Conservation (phyloP, 2,329 filamentous ascomycete species). For the Rosellinia necatrix region DNA sequence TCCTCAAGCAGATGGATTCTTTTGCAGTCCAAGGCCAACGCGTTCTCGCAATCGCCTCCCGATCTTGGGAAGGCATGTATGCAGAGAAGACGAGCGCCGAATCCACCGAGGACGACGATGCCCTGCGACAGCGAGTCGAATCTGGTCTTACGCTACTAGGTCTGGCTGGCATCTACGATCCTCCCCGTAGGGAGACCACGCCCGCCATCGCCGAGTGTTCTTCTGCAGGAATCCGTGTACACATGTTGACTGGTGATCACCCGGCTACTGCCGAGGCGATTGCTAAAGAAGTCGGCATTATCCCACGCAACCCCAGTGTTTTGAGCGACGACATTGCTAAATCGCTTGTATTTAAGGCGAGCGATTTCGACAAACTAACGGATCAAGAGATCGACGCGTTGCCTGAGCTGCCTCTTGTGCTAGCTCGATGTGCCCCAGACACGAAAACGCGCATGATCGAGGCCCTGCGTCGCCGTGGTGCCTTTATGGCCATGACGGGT, state of each 20-base stretch:
- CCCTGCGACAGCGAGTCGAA: constrained; percentile 67
- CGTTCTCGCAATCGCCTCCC: constrained; percentile 72
- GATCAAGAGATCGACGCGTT: constrained; percentile 77
- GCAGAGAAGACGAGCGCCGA: constrained; percentile 32
- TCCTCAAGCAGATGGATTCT: constrained; percentile 59
- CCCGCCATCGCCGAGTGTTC: constrained; percentile 72
- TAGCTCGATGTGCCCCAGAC: constrained; percentile 81
- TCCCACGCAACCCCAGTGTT: constrained; percentile 64
- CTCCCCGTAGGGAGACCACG: constrained; percentile 80
- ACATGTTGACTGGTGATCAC: constrained; percentile 86
- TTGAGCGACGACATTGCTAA: constrained; percentile 67
- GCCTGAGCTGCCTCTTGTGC: constrained; percentile 76
- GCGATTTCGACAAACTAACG: constrained; percentile 76
- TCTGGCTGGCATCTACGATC: constrained; percentile 86
- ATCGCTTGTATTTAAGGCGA: constrained; percentile 74
- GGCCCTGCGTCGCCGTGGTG: constrained; percentile 75
- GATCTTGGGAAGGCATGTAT: constrained; percentile 59
- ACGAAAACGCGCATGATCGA: constrained; percentile 94
- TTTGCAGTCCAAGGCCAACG: constrained; percentile 72
- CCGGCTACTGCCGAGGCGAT: constrained; percentile 79
- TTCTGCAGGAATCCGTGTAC: constrained; percentile 75
- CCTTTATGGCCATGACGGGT: constrained; percentile 85
- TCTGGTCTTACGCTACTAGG: constrained; percentile 73
- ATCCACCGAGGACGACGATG: constrained; percentile 45
- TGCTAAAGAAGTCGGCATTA: constrained; percentile 77